Base-by-base conservation (phyloP, 768 basidiomycete genomes). In the Mycena haematopus region DNA sequence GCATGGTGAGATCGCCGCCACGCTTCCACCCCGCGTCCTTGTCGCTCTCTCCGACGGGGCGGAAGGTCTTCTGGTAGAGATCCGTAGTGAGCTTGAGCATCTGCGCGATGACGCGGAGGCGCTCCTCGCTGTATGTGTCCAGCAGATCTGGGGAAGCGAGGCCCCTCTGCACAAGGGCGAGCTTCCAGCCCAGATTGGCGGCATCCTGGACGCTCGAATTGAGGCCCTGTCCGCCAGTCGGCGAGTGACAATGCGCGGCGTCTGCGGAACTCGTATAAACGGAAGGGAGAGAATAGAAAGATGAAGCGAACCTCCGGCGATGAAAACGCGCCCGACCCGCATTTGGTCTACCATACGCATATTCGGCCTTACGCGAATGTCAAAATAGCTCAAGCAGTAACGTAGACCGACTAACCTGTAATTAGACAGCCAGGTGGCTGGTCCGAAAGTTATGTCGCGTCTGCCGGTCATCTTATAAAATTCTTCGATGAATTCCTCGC, bases 281-380 rank as follows among this genome's bases (percentile, higher is more conserved):
- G 22, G 19, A 31, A 22, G 29, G 15, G 8, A 35, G n/a, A 22
- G 21, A 14, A 10, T 4, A 31, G 29, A 35, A 24, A 52, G 52
- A 22, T 68, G 9, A 15, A 7, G 8, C 31, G 50, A 55, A 81
- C 85, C 85, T 68, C 84, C 84, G 25, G 72, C 78, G 19, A 85
- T 53, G 58, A 84, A 84, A 19, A 79, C 79, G 17, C 82, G 74
- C 1, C 81, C 82, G 8, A 68, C 60, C 8, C 72, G 67, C 65
- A 84, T 80, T 24, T 69, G 74, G 47, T 83, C 65, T 0, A 77
- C 79, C 80, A 84, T 81, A 19, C 84, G 75, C 25, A 84, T 76
- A 68, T 83, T 84, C 1, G 82, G 77, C 27, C 83, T 54, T 57
- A 1, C 80, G 47, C 46, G 25, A 25, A 52, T 19, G n/a, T 29